A percentile compares a stretch with the other conserved stretches of the same genome.
Evolutionary conservation across 306 rosid species (phyloP).

Genomic region (Datisca glomerata): DNA sequence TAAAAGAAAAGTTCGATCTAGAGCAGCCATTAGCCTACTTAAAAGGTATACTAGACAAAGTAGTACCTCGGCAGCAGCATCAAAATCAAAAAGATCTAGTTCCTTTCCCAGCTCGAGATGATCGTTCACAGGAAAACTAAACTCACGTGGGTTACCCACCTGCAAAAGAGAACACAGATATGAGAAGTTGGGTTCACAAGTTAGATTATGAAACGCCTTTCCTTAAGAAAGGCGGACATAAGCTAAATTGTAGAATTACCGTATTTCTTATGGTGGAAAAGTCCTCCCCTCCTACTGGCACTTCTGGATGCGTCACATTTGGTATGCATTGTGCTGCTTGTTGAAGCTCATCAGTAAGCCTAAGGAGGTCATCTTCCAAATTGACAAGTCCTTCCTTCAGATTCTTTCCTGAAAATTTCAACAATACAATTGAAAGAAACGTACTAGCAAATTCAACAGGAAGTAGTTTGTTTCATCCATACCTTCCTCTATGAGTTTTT

Average conservation of each 20-base stretch:
- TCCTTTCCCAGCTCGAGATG: slow-evolving; percentile 88
- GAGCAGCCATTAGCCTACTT: slow-evolving; percentile 1
- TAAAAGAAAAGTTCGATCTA: slow-evolving; percentile 3
- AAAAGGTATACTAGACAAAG: slow-evolving; percentile 8
- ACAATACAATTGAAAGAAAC: slow-evolving; percentile 4
- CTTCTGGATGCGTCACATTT: slow-evolving; percentile 79
- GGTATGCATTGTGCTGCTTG: slow-evolving; percentile 84
- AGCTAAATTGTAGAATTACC: slow-evolving; percentile 26
- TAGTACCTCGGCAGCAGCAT: slow-evolving; percentile 92
- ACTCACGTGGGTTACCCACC: slow-evolving; percentile 54
- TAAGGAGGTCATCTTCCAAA: slow-evolving; percentile 80
- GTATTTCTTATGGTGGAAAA: slow-evolving; percentile 40
- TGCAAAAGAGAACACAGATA: slow-evolving; percentile 18
- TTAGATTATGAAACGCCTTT: neutral
- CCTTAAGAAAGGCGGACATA: neutral
- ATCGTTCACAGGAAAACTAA: slow-evolving; percentile 72
- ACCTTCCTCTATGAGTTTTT: slow-evolving; percentile 82
- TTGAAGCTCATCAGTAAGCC: slow-evolving; percentile 71
- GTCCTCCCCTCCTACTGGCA: slow-evolving; percentile 94
- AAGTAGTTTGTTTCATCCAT: neutral
- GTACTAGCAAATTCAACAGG: slow-evolving; percentile 3
- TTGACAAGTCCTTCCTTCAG: slow-evolving; percentile 65
- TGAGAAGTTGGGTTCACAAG: neutral
- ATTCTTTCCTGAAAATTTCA: slow-evolving; percentile 51
- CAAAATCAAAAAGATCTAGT: slow-evolving; percentile 82